phyloP scores from a whole-genome alignment of 176 grass and related monocot species.

The Lolium multiflorum region DNA sequence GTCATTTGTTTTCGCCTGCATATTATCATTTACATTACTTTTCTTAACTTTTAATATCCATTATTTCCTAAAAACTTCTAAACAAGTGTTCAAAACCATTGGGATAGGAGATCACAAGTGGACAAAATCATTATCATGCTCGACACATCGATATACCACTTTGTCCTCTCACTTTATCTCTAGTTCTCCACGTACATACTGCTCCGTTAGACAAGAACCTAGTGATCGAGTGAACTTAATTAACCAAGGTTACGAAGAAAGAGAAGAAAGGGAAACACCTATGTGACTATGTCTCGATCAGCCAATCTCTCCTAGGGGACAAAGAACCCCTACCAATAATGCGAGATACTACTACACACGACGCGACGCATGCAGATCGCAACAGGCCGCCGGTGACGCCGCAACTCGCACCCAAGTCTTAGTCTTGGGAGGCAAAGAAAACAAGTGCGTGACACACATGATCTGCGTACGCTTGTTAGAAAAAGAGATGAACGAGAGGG shows the following conservation, averaged over 20 bases:
- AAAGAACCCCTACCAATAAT: constrained; percentile 22
- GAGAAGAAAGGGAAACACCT: not conserved
- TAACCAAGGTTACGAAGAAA: not conserved
- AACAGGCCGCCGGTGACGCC: not conserved
- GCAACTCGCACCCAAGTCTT: not conserved
- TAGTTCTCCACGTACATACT: not conserved
- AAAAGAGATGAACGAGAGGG: not conserved
- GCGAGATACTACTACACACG: not conserved
- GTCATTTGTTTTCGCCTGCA: no score
- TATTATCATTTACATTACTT: no score
- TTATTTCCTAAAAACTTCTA: no score
- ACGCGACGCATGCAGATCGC: not conserved
- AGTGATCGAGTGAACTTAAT: not conserved
- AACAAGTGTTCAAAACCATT: not conserved
- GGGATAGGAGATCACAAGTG: not conserved
- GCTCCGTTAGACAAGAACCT: not conserved
- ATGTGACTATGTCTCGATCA: not conserved
- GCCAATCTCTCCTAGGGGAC: not conserved
- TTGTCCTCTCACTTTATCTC: not conserved
- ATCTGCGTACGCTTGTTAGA: not conserved
- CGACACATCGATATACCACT: not conserved
- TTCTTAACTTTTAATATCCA: no score
- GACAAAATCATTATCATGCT: not conserved
- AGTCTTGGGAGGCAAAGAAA: not conserved
- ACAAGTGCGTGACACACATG: constrained; percentile 34